Percentiles rank a stretch among this genome's conserved stretches.
Conservation (phyloP, 208 protist species). For the Trypanosoma platydactyli region DNA sequence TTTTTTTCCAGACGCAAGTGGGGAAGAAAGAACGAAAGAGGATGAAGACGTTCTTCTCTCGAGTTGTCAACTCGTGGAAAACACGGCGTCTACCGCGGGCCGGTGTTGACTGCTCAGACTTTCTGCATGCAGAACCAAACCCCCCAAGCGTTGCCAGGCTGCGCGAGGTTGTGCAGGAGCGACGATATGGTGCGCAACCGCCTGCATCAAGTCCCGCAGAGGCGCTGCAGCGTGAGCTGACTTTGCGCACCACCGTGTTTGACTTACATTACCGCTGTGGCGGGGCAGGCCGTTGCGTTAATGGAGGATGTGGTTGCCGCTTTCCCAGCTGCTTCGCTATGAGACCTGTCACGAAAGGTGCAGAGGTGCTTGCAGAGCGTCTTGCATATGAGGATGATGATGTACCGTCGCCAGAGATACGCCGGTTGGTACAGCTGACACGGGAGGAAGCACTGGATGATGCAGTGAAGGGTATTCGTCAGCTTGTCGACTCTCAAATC, state of each 20-base stretch:
- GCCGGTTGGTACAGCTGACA: constrained; percentile 47
- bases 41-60: constrained; percentile 73
- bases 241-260: constrained; percentile 58
- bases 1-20: too few species aligned
- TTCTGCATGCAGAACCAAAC: constrained; percentile 39
- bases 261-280: constrained; percentile 78
- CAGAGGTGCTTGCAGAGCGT: constrained; percentile 65
- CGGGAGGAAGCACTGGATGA: constrained; percentile 49
- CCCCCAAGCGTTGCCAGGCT: constrained; percentile 44
- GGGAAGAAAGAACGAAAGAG: too few species aligned
- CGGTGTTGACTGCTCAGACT: constrained; percentile 68
- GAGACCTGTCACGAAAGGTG: constrained; percentile 75
- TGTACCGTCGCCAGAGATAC: constrained; percentile 47
- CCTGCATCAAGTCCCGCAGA: constrained; percentile 18
- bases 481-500: constrained; percentile 39
- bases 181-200: constrained; percentile 28
- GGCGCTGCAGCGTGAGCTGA: constrained; percentile 33
- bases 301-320: constrained; percentile 47
- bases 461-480: constrained; percentile 55
- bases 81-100: constrained; percentile 45
- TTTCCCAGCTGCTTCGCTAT: constrained; percentile 75
- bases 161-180: constrained; percentile 42
- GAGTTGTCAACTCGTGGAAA: constrained; percentile 43
- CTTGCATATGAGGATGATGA: constrained; percentile 61
- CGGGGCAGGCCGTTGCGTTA: constrained; percentile 68